Conservation (phyloP, 2,329 filamentous ascomycete genomes). For the Xylaria sp. region DNA sequence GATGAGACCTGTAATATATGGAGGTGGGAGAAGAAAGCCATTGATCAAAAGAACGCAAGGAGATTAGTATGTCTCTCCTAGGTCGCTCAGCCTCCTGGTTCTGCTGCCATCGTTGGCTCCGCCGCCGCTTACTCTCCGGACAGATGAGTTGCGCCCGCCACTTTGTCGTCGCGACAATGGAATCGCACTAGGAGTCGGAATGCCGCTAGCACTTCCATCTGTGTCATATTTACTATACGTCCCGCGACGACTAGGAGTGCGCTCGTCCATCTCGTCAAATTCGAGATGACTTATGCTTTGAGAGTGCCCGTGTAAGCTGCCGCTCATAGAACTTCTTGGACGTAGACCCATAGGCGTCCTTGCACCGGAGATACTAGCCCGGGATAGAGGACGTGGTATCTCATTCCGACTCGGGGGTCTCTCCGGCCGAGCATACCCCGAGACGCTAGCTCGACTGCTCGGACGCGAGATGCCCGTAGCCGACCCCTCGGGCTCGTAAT, state of each 20-base stretch:
- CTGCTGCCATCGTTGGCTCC: slow-evolving; percentile 45
- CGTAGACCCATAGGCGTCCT: slow-evolving; percentile 74
- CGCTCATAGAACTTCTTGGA: slow-evolving; percentile 76
- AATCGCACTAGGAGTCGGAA: slow-evolving; percentile 59
- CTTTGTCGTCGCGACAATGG: slow-evolving; percentile 63
- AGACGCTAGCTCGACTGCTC: slow-evolving; percentile 76
- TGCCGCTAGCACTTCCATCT: slow-evolving; percentile 54
- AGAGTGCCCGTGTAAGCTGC: slow-evolving; percentile 69
- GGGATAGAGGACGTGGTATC: slow-evolving; percentile 72
- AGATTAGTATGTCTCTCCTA: slow-evolving; percentile 65
- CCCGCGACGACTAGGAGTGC: slow-evolving; percentile 66
- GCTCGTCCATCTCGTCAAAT: slow-evolving; percentile 62
- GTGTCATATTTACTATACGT: slow-evolving; percentile 63
- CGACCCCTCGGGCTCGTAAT: slow-evolving; percentile 57
- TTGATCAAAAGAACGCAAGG: slow-evolving; percentile 32
- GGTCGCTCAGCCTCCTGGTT: slow-evolving; percentile 58
- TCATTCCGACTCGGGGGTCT: slow-evolving; percentile 66
- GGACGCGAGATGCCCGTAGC: slow-evolving; percentile 69
- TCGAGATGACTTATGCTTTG: slow-evolving; percentile 68
- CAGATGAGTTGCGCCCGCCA: slow-evolving; percentile 49
- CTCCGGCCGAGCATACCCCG: slow-evolving; percentile 56
- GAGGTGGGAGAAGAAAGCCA: slow-evolving; percentile 43
- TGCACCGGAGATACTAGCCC: slow-evolving; percentile 68
- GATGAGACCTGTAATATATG: slow-evolving; percentile 40
- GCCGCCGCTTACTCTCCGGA: slow-evolving; percentile 56